Conservation (phyloP, 2,329 filamentous ascomycete genomes). For the Monosporascus sp. region DNA sequence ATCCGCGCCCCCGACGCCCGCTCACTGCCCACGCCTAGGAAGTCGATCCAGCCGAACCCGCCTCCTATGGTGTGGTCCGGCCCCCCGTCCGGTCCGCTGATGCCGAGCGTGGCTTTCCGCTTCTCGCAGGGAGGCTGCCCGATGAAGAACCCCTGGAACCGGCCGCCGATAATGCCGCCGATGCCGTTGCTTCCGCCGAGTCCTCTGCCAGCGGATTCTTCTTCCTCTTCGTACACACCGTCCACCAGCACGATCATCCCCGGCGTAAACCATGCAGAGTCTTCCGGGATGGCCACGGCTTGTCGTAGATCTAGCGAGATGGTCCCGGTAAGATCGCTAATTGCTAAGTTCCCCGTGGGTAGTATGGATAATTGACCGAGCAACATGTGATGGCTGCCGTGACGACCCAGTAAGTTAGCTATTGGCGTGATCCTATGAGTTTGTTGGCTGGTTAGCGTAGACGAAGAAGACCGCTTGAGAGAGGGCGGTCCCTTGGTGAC, state of each 20-base stretch:
- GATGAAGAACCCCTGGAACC: conserved; percentile 84
- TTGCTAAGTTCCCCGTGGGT: conserved; percentile 73
- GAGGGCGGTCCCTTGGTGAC: conserved; percentile 48
- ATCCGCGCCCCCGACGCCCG: conserved; percentile 77
- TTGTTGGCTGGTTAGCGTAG: conserved; percentile 48
- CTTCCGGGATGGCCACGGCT: conserved; percentile 74
- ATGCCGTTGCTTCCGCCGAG: conserved; percentile 76
- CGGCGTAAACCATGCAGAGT: conserved; percentile 86
- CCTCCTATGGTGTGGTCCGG: conserved; percentile 62
- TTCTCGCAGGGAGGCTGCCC: conserved; percentile 89
- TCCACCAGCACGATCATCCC: conserved; percentile 96
- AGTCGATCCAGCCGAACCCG: conserved; percentile 96
- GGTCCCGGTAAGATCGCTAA: conserved; percentile 83
- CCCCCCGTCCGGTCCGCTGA: conserved; percentile 54
- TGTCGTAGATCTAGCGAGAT: conserved; percentile 79
- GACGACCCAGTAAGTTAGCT: conserved; percentile 67
- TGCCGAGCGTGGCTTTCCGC: conserved; percentile 71
- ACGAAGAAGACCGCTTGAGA: conserved; percentile 54
- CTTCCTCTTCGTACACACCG: conserved; percentile 94
- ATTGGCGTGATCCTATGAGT: conserved; percentile 88
- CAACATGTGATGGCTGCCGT: conserved; percentile 78
- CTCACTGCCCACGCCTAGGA: conserved; percentile 85
- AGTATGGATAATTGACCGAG: conserved; percentile 77
- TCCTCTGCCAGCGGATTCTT: conserved; percentile 61
- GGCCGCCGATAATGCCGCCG: conserved; percentile 86